Percentiles rank a stretch among this genome's conserved stretches.
phyloP scores from a whole-genome alignment of 129 eudicot genomes.

The Centrapalus pauciflorus region DNA sequence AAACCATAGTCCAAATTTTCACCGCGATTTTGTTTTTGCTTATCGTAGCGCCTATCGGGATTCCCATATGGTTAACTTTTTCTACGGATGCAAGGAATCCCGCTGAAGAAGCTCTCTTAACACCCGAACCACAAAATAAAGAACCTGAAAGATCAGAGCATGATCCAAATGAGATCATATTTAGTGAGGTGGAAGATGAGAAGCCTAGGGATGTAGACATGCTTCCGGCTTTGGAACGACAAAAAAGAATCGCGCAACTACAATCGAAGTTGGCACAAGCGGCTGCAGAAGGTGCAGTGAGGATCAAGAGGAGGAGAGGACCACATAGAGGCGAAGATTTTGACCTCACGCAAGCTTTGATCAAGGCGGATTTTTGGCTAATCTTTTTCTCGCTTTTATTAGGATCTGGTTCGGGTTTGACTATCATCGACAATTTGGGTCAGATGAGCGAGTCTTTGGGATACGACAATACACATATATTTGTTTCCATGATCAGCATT shows the following conservation, averaged over 20 bases:
- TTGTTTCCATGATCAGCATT: conserved; percentile 97
- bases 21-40: conserved; percentile 55
- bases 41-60: conserved; percentile 48
- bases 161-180: conserved; percentile 63
- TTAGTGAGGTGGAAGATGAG: conserved; percentile 96
- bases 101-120: conserved; percentile 59
- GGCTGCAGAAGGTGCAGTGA: conserved; percentile 98
- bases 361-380: conserved; percentile 97
- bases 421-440: conserved; percentile 90
- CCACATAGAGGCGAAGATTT: conserved; percentile 99
- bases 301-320: conserved; percentile 71
- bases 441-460: conserved; percentile 97
- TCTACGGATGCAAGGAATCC: conserved; percentile 37
- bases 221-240: conserved; percentile 78
- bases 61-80: conserved; percentile 48
- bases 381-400: conserved; percentile 73
- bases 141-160: conserved; percentile 38
- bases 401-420: conserved; percentile 97
- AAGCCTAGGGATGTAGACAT: conserved; percentile 63
- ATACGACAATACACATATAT: conserved; percentile 73
- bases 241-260: conserved; percentile 68
- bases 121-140: conserved; percentile 41
- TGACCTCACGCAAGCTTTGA: conserved; percentile 79
- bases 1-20: conserved; percentile 46
- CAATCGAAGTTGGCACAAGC: conserved; percentile 86